These are phyloP conservation scores for Melastoma malabathricum DNA, from an alignment of 345 rosid species.

Conservation along the genomic window DNA sequence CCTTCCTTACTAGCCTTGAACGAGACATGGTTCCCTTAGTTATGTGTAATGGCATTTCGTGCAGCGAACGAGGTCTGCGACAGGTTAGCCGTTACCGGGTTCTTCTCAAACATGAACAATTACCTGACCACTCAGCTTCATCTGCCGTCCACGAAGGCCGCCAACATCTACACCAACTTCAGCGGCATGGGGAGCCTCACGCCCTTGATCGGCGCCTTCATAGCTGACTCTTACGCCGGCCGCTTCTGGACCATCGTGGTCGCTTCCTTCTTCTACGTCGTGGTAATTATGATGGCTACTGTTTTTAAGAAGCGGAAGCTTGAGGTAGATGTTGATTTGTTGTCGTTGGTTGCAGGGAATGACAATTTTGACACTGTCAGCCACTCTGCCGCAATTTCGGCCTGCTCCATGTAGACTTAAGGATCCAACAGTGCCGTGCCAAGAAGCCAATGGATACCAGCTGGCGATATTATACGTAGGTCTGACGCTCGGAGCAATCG, in stretches of 20 bases:
- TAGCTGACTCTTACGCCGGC: constrained; percentile 73
- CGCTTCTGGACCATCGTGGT: constrained; percentile 73
- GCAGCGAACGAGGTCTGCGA: constrained; percentile 80
- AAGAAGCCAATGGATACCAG: constrained; percentile 41
- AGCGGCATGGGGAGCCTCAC: constrained; percentile 76
- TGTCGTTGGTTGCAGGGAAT: constrained; percentile 36
- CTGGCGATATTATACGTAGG: constrained; percentile 38
- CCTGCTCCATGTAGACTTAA: constrained; percentile 61
- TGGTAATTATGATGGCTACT: constrained; percentile 17
- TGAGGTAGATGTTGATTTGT: no score
- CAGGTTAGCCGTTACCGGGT: constrained; percentile 84
- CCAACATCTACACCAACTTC: constrained; percentile 81
- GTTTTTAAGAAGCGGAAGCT: no score
- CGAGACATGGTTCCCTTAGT: neutral
- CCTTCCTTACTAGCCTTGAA: no score
- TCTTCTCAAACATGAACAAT: constrained; percentile 70
- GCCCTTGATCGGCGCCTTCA: constrained; percentile 76
- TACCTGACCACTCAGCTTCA: constrained; percentile 74
- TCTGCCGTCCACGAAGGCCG: constrained; percentile 84
- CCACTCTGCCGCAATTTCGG: constrained; percentile 49
- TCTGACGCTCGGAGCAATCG: constrained; percentile 59
- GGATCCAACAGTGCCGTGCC: constrained; percentile 23
- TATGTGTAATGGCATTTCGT: neutral
- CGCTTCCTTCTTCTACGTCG: constrained; percentile 63
- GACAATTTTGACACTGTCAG: constrained; percentile 60